Evolutionary conservation across 1,139 yeast genomes (phyloP).

Genomic region (Geotrichum australiense): DNA sequence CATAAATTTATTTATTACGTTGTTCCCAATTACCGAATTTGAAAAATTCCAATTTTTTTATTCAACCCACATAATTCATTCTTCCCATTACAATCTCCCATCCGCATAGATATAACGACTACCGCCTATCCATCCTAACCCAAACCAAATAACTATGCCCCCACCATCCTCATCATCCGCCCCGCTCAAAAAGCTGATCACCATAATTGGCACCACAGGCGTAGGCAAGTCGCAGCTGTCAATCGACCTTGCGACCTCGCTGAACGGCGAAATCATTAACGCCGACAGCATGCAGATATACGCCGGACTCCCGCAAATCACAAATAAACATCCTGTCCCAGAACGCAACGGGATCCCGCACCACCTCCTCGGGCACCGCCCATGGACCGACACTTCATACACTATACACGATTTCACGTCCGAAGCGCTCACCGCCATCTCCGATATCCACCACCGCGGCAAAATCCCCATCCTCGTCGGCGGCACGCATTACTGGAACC

Average conservation of each 20-base stretch:
- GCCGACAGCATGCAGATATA: slow-evolving; percentile 98
- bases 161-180: too few species aligned
- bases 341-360: slow-evolving; percentile 74
- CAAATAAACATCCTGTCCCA: slow-evolving; percentile 81
- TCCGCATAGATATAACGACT: too few species aligned
- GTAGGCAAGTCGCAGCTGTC: slow-evolving; percentile 91
- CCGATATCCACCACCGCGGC: slow-evolving; percentile 58
- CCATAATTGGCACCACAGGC: slow-evolving; percentile 93
- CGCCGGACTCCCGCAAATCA: slow-evolving; percentile 60
- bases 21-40: too few species aligned
- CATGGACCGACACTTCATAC: slow-evolving; percentile 68
- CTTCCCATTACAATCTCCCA: too few species aligned
- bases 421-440: slow-evolving; percentile 53
- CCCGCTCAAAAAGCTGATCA: slow-evolving; percentile 44
- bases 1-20: too few species aligned
- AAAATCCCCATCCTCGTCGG: slow-evolving; percentile 88
- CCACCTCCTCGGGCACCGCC: slow-evolving; percentile 78
- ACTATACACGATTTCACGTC: slow-evolving; percentile 70
- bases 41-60: too few species aligned
- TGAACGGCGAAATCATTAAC: slow-evolving; percentile 86
- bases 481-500: slow-evolving; percentile 92
- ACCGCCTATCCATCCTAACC: too few species aligned
- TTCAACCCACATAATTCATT: too few species aligned
- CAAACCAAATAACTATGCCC: too few species aligned
- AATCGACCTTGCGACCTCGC: slow-evolving; percentile 67